Evolutionary conservation across 345 rosid species (phyloP).

Genomic region (Laguncularia racemosa): DNA sequence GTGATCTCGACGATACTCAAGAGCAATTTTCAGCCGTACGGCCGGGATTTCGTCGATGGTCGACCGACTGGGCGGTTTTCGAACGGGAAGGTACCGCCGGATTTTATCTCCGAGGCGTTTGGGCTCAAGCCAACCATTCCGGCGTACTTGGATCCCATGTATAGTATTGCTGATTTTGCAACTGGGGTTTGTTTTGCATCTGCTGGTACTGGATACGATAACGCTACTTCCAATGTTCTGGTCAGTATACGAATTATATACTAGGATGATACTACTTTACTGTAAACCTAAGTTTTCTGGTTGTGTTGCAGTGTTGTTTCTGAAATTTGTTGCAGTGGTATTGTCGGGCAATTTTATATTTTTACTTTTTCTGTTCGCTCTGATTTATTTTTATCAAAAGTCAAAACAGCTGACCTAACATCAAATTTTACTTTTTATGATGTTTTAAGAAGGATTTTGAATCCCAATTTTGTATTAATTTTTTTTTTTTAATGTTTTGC

Average conservation of each 20-base stretch:
- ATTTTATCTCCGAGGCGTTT: slow-evolving; percentile 45
- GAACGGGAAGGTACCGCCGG: slow-evolving; percentile 49
- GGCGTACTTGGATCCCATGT: slow-evolving; percentile 48
- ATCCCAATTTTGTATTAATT: too few species aligned
- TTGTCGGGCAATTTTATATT: too few species aligned
- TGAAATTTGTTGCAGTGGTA: too few species aligned
- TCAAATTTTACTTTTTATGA: too few species aligned
- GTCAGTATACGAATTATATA: slow-evolving; percentile 19
- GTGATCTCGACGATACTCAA: slow-evolving; percentile 27
- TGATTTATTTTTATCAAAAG: too few species aligned
- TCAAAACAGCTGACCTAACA: too few species aligned
- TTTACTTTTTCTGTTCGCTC: too few species aligned
- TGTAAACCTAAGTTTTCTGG: too few species aligned
- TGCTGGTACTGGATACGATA: slow-evolving; percentile 57
- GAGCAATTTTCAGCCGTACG: slow-evolving; percentile 53
- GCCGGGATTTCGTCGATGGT: slow-evolving; percentile 41
- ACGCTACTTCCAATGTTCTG: slow-evolving; percentile 38
- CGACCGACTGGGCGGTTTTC: slow-evolving; percentile 48
- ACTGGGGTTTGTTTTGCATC: slow-evolving; percentile 54
- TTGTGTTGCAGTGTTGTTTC: too few species aligned
- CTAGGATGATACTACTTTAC: too few species aligned
- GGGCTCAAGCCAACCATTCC: slow-evolving; percentile 44
- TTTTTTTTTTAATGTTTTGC: too few species aligned
- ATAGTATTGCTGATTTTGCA: slow-evolving; percentile 38
- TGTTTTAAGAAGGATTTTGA: too few species aligned